Base-by-base conservation (phyloP, 2,329 filamentous ascomycete species). In the Claviceps digitariae region DNA sequence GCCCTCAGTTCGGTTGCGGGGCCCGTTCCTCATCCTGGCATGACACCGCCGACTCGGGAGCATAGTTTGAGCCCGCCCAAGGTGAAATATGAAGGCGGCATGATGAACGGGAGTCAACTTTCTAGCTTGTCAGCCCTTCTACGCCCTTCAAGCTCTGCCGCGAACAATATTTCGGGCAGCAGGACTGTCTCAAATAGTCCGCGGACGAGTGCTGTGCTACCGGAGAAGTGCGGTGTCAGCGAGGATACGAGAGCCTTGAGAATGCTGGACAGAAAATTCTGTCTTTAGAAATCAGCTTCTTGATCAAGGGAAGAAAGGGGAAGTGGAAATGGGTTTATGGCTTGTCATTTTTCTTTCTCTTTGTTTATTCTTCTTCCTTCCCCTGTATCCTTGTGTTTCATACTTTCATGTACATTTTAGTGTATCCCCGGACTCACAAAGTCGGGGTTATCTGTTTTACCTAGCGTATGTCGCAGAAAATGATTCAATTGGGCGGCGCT, bases 161-260 rank as follows among this genome's bases (percentile, higher is more conserved):
- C 69, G 15, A 59, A 71, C 69, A 10, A 74, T 73, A 55, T 64
- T 69, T 70, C 58, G 46, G 70, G 62, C 61, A 70, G 58, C 48
- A 66, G 66, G 57, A 73, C 73, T 59, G 71, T 69, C 8, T 63
- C 64, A 57, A 78, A 74, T 58, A 69, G 65, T 51, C 65, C 66
- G 7, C 63, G 66, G 50, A 55, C 60, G 21, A 61, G 55, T 38
- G 62, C 56, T 23, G 51, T 61, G 17, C 61, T 59, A 20, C 57
- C 59, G 9, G 67, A 69, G 49, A 65, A 66, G 55, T 60, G 62
- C 27, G 76, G 74, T 5, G 80, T 78, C 49, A 70, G 75, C 20
- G 83, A 87, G 64, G 84, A 87, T 58, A 76, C 76, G 56, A 73
- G 82, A 58, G 83, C 82, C 1, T 66, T 87, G 47, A 75, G 81